phyloP scores from a whole-genome alignment of 495 filamentous ascomycete genomes.

The Penicillium dipodomyicola region DNA sequence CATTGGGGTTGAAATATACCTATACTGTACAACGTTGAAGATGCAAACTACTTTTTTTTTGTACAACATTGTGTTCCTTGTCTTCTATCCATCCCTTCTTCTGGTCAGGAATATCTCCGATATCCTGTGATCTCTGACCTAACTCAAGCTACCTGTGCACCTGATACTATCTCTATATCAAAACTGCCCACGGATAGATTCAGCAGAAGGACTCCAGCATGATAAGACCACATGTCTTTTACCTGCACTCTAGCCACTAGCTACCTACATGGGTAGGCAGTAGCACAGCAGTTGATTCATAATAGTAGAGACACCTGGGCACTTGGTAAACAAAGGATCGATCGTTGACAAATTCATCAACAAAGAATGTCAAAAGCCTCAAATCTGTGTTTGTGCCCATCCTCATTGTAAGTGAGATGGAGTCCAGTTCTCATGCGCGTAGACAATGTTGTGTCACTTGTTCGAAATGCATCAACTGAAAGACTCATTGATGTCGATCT shows the following conservation, averaged over 20 bases:
- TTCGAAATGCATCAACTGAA: neutral
- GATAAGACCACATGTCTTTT: neutral
- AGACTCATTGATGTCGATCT: neutral
- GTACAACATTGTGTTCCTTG: neutral
- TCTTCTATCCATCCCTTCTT: neutral
- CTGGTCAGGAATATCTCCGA: neutral
- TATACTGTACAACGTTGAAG: neutral
- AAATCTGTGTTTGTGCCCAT: neutral
- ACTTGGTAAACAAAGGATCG: neutral
- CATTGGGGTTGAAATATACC: neutral
- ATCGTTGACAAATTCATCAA: neutral
- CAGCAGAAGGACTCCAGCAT: neutral
- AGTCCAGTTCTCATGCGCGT: neutral
- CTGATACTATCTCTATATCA: neutral
- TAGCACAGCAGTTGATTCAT: neutral
- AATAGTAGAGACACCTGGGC: neutral
- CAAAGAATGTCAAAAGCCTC: neutral
- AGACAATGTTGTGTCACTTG: neutral
- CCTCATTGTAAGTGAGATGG: conserved; percentile 2
- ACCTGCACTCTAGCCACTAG: neutral
- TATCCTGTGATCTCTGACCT: neutral
- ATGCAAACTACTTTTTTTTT: neutral
- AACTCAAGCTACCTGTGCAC: neutral
- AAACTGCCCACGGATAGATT: neutral
- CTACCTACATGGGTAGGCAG: neutral